These are phyloP conservation scores for Pezicula rhizophila DNA, from an alignment of 2,329 filamentous ascomycete species.

Conservation along the genomic window DNA sequence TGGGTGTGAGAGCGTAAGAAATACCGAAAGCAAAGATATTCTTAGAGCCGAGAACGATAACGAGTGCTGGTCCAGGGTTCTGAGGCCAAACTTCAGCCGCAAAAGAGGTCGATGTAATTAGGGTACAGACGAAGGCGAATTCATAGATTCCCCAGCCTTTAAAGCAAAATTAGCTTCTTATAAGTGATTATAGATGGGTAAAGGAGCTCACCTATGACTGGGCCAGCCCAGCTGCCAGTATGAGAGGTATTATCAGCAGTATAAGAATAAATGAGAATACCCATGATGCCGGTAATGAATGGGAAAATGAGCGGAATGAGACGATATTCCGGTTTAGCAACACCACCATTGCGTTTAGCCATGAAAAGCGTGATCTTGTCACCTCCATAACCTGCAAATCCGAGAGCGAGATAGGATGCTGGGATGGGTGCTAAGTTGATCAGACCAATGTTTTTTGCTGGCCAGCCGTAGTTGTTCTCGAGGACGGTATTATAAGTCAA, in stretches of 20 bases:
- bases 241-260: conserved; percentile 17
- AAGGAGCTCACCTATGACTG: background rate
- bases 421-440: conserved; percentile 3
- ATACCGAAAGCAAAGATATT: conserved; percentile 30
- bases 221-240: background rate
- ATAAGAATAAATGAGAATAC: conserved; percentile 27
- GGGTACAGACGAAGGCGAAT: background rate
- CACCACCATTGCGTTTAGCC: conserved; percentile 27
- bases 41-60: conserved; percentile 28
- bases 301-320: conserved; percentile 29
- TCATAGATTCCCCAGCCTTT: background rate
- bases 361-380: conserved; percentile 3
- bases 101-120: background rate
- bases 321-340: conserved; percentile 30
- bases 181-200: background rate
- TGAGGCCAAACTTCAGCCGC: conserved; percentile 18
- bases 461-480: conserved; percentile 28
- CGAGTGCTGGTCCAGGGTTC: conserved; percentile 29
- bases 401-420: conserved; percentile 1
- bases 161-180: background rate
- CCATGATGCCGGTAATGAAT: conserved; percentile 24
- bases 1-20: conserved; percentile 26
- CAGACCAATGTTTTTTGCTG: conserved; percentile 10
- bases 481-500: conserved; percentile 33
- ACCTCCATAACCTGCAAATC: conserved; percentile 10